These are phyloP conservation scores for Chlamydomonas sp. DNA, from an alignment of 139 green algal species.

Conservation along the genomic window DNA sequence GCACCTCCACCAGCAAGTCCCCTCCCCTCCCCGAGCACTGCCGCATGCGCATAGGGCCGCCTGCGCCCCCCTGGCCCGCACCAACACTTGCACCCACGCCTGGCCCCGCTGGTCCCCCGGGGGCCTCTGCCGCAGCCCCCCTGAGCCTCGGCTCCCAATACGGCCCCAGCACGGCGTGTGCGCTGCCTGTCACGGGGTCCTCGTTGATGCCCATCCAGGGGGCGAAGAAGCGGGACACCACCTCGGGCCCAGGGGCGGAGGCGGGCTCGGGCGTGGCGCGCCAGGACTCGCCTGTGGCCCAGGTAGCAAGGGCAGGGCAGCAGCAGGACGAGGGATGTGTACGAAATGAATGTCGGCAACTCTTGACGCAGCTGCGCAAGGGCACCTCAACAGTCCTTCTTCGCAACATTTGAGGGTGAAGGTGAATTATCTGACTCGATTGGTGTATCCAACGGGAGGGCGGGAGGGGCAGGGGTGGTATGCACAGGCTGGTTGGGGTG, in stretches of 20 bases:
- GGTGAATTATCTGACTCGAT: too few relatives aligned
- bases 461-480: too few relatives aligned
- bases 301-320: too few relatives aligned
- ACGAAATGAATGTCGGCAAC: too few relatives aligned
- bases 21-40: conserved; percentile 64
- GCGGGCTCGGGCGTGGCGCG: background rate
- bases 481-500: too few relatives aligned
- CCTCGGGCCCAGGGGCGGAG: background rate
- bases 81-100: background rate
- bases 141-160: conserved; percentile 63
- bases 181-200: conserved; percentile 88
- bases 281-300: background rate
- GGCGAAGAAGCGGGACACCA: conserved; percentile 81
- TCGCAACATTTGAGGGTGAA: too few relatives aligned
- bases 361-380: too few relatives aligned
- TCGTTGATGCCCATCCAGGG: conserved; percentile 86
- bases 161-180: conserved; percentile 72
- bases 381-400: too few relatives aligned
- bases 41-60: conserved; percentile 39
- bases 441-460: too few relatives aligned
- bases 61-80: too few relatives aligned
- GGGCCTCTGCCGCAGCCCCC: conserved; percentile 3
- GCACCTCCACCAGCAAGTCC: conserved; percentile 38
- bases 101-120: too few relatives aligned
- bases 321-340: too few relatives aligned